Percentiles rank a stretch among this genome's conserved stretches.
phyloP scores from a whole-genome alignment of 768 basidiomycete genomes.

The Tulasnella sp. region DNA sequence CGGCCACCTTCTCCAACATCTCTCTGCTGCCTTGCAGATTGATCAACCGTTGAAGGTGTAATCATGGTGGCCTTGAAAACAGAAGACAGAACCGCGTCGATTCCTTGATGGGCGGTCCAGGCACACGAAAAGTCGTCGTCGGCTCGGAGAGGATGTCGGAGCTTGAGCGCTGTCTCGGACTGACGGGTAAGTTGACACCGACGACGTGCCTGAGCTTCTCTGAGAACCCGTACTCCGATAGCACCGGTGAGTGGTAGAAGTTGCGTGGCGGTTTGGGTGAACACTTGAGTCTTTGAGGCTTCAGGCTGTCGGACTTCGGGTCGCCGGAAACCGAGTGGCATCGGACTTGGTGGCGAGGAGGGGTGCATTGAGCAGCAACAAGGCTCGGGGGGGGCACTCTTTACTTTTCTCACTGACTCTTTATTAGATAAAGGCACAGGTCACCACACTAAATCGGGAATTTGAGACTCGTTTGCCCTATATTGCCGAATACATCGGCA shows the following conservation, averaged over 20 bases:
- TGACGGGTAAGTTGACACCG: not conserved
- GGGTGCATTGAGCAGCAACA: not conserved
- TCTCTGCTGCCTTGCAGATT: not conserved
- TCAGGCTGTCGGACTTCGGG: constrained; percentile 2
- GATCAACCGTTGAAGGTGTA: not conserved
- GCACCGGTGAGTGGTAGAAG: not conserved
- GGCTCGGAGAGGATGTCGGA: constrained; percentile 10
- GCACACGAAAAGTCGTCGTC: not conserved
- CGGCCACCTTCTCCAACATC: not conserved
- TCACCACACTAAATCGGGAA: too few relatives aligned
- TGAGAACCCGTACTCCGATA: not conserved
- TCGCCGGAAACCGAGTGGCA: not conserved
- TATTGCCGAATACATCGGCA: too few relatives aligned
- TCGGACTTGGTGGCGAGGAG: not conserved
- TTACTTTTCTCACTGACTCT: too few relatives aligned
- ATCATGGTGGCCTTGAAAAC: not conserved
- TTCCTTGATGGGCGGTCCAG: not conserved
- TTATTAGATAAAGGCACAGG: too few relatives aligned
- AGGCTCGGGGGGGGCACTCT: too few relatives aligned
- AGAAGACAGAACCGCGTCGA: not conserved
- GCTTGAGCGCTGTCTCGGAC: not conserved
- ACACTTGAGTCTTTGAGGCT: constrained; percentile 3
- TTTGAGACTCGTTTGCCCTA: too few relatives aligned
- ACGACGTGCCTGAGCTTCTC: not conserved
- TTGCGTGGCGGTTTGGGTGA: not conserved